These are phyloP conservation scores for Oxyria digyna DNA, from an alignment of 148 eudicot genomes.

Conservation along the genomic window DNA sequence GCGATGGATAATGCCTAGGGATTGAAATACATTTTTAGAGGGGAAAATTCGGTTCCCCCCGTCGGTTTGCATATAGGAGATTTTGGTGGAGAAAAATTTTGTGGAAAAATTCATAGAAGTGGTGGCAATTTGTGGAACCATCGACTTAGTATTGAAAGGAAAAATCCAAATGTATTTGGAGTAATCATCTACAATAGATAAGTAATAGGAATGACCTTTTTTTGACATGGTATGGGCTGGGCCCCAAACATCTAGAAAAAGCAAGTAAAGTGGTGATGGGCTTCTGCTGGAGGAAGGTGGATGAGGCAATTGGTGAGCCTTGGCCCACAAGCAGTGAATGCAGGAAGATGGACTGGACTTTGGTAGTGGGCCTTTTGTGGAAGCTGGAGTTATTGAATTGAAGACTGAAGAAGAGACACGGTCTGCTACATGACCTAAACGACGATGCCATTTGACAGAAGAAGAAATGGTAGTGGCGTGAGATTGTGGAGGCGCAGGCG, in stretches of 20 bases:
- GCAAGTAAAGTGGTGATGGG: neutral
- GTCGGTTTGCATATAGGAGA: neutral
- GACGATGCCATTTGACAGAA: neutral
- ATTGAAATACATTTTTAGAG: neutral
- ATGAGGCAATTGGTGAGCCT: neutral
- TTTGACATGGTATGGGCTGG: neutral
- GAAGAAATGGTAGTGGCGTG: neutral
- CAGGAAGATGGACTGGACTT: neutral
- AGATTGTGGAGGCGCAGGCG: neutral
- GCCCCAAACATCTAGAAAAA: neutral
- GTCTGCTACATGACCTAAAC: neutral
- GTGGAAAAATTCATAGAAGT: neutral
- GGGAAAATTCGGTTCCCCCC: neutral
- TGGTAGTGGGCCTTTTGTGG: neutral
- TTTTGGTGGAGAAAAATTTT: neutral
- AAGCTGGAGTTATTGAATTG: too few relatives aligned
- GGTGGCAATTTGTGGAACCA: neutral
- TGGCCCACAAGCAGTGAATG: neutral
- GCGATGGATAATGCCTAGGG: neutral
- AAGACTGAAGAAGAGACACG: neutral
- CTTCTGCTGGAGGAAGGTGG: neutral
- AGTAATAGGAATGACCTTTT: neutral
- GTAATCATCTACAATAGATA: neutral
- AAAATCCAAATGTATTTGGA: neutral
- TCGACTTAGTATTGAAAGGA: neutral